phyloP scores from a whole-genome alignment of 441 rosid genomes.

The Corymbia citriodora region DNA sequence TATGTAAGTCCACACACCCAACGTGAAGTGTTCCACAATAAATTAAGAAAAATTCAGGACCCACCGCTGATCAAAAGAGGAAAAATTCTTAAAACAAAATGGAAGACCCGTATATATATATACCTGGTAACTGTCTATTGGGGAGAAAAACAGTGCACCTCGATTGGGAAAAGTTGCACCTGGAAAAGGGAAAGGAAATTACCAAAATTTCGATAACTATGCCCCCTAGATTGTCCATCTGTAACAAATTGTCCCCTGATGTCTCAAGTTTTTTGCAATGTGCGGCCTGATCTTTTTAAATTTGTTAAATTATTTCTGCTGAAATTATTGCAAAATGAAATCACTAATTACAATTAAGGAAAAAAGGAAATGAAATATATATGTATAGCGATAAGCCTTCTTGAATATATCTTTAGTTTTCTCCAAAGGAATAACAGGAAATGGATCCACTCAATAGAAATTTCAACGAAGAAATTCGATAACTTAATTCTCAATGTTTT shows the following conservation, averaged over 20 bases:
- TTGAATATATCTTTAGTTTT: not conserved
- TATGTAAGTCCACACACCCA: rapidly evolving
- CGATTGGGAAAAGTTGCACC: no score
- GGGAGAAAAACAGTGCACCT: no score
- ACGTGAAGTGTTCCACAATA: no score
- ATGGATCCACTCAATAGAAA: not conserved
- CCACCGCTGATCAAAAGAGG: no score
- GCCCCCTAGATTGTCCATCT: not conserved
- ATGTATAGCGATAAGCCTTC: not conserved
- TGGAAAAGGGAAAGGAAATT: no score
- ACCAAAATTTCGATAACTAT: no score
- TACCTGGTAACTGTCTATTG: no score
- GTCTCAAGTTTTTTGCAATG: not conserved
- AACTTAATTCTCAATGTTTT: not conserved
- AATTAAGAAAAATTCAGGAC: no score
- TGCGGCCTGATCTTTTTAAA: not conserved
- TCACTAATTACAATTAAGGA: not conserved
- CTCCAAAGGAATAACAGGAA: not conserved
- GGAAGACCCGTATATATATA: no score
- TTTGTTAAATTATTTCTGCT: no score
- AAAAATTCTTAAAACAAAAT: no score
- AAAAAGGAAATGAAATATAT: no score
- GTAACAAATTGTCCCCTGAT: not conserved
- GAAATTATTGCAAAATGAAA: not conserved
- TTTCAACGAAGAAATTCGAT: rapidly evolving